A percentile compares a stretch with the other conserved stretches of the same genome.
Conservation (phyloP, 176 grass and related monocot genomes). For the Eragrostis nindensis region DNA sequence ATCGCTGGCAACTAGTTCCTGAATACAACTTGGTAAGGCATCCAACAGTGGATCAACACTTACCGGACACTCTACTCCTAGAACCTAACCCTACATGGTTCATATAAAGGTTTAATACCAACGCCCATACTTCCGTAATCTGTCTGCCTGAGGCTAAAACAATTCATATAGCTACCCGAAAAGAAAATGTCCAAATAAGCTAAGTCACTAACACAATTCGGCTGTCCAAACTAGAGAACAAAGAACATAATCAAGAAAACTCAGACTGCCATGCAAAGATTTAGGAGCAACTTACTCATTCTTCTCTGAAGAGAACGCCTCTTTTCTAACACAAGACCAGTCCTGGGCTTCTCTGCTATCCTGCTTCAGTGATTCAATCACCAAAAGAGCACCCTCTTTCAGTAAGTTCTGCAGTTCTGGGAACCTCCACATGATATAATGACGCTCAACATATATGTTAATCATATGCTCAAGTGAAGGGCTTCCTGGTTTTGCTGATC, state of each 20-base stretch:
- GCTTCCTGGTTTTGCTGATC: constrained; percentile 89
- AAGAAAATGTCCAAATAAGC: background rate
- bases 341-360: constrained; percentile 80
- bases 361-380: constrained; percentile 76
- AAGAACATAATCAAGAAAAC: constrained; percentile 2
- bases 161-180: background rate
- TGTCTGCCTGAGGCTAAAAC: background rate
- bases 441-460: constrained; percentile 92
- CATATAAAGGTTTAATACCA: background rate
- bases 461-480: constrained; percentile 97
- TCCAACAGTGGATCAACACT: too few relatives aligned
- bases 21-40: too few relatives aligned
- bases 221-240: background rate
- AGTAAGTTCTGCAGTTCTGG: constrained; percentile 90
- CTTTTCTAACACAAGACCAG: constrained; percentile 89
- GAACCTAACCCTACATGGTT: constrained; percentile 3
- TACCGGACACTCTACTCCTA: too few relatives aligned
- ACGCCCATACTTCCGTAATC: background rate
- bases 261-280: background rate
- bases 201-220: background rate
- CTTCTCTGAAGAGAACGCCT: constrained; percentile 82
- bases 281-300: constrained; percentile 81
- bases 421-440: constrained; percentile 98
- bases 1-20: too few relatives aligned
- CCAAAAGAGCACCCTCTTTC: constrained; percentile 85